Percentiles rank a stretch among this genome's conserved stretches.
phyloP scores from a whole-genome alignment of 2,329 filamentous ascomycete species.

The Ceratocystis eucalypticola region DNA sequence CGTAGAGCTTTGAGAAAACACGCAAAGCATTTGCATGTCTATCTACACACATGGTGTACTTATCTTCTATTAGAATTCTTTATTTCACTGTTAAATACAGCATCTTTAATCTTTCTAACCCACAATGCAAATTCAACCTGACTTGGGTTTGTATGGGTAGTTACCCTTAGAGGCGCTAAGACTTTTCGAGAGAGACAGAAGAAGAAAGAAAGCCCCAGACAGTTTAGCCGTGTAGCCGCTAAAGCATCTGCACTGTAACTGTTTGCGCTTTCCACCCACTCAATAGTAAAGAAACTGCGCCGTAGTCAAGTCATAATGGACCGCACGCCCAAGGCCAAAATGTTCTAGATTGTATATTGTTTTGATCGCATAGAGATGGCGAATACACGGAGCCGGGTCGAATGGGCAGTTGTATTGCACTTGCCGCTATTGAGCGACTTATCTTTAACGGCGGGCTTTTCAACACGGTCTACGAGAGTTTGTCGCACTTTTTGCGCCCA shows the following conservation, averaged over 20 bases:
- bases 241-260: neutral
- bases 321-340: neutral
- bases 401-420: neutral
- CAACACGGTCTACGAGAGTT: neutral
- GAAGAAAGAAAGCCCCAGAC: neutral
- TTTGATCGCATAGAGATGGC: constrained; percentile 12
- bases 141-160: neutral
- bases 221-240: constrained; percentile 2
- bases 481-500: constrained; percentile 20
- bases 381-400: neutral
- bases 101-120: too few species aligned
- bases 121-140: neutral
- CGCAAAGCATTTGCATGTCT: neutral
- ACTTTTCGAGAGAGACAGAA: neutral
- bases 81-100: too few species aligned
- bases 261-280: constrained; percentile 8
- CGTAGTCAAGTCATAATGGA: neutral
- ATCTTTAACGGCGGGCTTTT: neutral
- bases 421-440: neutral
- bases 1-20: neutral
- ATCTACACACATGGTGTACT: too few species aligned
- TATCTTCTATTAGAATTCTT: too few species aligned
- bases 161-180: constrained; percentile 1
- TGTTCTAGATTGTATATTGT: neutral
- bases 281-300: constrained; percentile 8